Conservation (phyloP, 345 rosid genomes). For the Corymbia maculata region DNA sequence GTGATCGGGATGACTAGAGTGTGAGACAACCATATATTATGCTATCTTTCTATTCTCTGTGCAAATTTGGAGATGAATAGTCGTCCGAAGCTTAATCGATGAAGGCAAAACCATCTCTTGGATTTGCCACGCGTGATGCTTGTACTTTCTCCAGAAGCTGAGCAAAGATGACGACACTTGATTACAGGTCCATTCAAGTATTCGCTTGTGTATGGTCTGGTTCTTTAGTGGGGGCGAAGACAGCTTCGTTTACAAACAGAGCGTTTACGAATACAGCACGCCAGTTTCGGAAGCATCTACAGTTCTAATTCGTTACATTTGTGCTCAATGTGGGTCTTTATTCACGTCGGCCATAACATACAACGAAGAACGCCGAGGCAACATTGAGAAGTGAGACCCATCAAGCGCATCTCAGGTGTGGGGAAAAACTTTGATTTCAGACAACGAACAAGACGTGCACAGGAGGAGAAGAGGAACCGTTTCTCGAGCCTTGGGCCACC, state of each 20-base stretch:
- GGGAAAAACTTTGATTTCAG: neutral
- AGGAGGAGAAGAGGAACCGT: neutral
- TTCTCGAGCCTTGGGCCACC: neutral
- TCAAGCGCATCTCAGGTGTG: neutral
- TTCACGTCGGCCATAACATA: neutral
- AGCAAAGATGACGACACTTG: neutral
- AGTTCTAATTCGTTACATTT: neutral
- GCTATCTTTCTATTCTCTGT: neutral
- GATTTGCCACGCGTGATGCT: neutral
- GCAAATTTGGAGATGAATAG: neutral
- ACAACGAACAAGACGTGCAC: neutral
- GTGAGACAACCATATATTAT: neutral
- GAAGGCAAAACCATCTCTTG: neutral
- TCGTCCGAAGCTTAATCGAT: neutral
- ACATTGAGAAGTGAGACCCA: neutral
- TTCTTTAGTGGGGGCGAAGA: neutral
- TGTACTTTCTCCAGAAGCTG: neutral
- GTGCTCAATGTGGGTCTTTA: neutral
- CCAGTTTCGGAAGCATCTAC: neutral
- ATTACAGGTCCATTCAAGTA: neutral
- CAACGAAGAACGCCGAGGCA: neutral
- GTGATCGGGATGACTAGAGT: neutral
- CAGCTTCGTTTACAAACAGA: neutral
- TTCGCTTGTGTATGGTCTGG: neutral
- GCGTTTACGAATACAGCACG: neutral